phyloP scores from a whole-genome alignment of 1,139 yeast species.

The Geotrichum carabidarum region DNA sequence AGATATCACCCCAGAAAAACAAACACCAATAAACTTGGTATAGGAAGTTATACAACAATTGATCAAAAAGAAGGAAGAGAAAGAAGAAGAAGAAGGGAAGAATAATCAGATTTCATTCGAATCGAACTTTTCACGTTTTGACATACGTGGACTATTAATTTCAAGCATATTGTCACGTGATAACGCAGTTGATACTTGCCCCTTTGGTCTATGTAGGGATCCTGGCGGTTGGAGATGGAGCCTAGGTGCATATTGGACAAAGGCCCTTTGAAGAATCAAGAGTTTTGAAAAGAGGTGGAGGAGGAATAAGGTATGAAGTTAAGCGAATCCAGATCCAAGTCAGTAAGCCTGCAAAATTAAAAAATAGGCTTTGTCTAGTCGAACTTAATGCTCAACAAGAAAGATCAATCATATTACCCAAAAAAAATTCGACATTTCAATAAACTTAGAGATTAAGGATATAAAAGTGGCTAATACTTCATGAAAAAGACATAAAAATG shows the following conservation, averaged over 20 bases:
- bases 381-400: too few relatives aligned
- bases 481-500: not conserved
- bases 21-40: not conserved
- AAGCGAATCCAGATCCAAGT: too few relatives aligned
- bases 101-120: not conserved
- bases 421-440: not conserved
- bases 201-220: too few relatives aligned
- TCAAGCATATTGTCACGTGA: too few relatives aligned
- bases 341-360: too few relatives aligned
- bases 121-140: slow-evolving; percentile 2
- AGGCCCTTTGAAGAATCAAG: too few relatives aligned
- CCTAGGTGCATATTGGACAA: too few relatives aligned
- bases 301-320: too few relatives aligned
- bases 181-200: too few relatives aligned
- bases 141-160: not conserved
- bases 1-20: not conserved
- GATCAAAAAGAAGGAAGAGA: not conserved
- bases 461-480: not conserved
- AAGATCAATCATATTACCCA: not conserved
- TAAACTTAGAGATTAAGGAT: not conserved
- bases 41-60: not conserved
- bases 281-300: too few relatives aligned
- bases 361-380: too few relatives aligned
- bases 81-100: not conserved
- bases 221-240: too few relatives aligned